phyloP scores from a whole-genome alignment of 2,329 filamentous ascomycete genomes.

The Rhexocercosporidium sp. region DNA sequence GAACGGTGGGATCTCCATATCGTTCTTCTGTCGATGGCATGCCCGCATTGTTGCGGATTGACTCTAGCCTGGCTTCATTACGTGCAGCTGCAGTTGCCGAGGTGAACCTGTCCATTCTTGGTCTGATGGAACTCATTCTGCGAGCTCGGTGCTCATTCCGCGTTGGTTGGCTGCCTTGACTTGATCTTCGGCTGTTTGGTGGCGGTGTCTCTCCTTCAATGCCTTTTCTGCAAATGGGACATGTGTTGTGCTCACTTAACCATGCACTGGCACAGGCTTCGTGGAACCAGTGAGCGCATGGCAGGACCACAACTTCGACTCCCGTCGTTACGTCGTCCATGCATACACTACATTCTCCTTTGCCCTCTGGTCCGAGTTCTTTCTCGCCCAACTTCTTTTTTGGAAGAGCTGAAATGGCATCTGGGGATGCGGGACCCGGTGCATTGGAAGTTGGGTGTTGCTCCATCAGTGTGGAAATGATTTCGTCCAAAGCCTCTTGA shows the following conservation, averaged over 20 bases:
- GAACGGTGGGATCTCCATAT: conserved; percentile 6
- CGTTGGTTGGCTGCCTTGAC: conserved; percentile 19
- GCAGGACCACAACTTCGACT: conserved; percentile 76
- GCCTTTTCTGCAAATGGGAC: conserved; percentile 74
- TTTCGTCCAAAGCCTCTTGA: conserved; percentile 87
- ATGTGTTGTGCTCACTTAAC: conserved; percentile 91
- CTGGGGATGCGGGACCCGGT: conserved; percentile 78
- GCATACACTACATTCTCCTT: conserved; percentile 91
- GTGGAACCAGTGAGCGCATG: conserved; percentile 95
- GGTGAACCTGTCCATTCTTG: conserved; percentile 14
- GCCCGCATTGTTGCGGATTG: conserved; percentile 33
- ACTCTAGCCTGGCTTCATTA: conserved; percentile 39
- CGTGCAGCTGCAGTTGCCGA: conserved; percentile 16
- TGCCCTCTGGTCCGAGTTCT: conserved; percentile 68
- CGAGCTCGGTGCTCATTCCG: conserved; percentile 27
- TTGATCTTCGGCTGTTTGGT: conserved; percentile 27
- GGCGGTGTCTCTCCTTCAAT: conserved; percentile 34
- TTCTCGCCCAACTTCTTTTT: conserved; percentile 72
- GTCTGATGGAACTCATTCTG: conserved; percentile 27
- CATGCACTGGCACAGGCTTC: conserved; percentile 80
- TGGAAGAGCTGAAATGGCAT: conserved; percentile 75
- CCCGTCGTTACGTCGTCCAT: conserved; percentile 81
- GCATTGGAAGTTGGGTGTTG: conserved; percentile 77
- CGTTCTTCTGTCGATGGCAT: conserved; percentile 29
- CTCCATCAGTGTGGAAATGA: conserved; percentile 89